Base-by-base conservation (phyloP, 1,139 yeast species). In the Debaryomyces subglobosus region DNA sequence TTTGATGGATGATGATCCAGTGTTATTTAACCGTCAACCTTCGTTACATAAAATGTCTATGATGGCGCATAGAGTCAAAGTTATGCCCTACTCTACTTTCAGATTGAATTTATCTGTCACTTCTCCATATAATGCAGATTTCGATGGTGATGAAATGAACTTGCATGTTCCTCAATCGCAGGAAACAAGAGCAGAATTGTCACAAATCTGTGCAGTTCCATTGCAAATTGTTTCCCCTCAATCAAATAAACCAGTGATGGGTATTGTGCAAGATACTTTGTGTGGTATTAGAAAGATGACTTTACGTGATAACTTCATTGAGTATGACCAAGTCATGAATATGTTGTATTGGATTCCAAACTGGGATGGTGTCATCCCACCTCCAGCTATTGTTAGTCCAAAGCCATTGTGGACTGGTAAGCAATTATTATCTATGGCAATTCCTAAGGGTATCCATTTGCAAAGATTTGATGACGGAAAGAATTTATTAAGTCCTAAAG, bases 121-220 rank as follows among this genome's bases (percentile, higher is more conserved):
- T 0, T 90, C 98, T 13, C 99, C 99, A 23, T 95, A 95, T 72
- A 95, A 95, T 73, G 99, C 99, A 44, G 99, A 95, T 87, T 95
- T 95, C 79, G 99, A 95, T 76, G 99, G 99, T 78, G 99, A 95
- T 71, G 99, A 95, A 74, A 95, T 95, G 99, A 95, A 95, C 72
- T 86, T 95, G 74, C 99, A 95, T 66, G 99, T 95, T 57, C 99
- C 99, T 5, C 99, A 95, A 69, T 89, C 97, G 6, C 97, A 92
- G 56, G 99, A 95, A 71, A 94, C 99, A 0, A 82, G 98, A 65
- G 97, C 99, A 2, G 99, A 95, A 70, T 77, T 94, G 56, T 86
- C 92, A 35, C 96, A 94, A 66, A 82, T 94, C 61, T 91, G 97
- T 74, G 96, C 97, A 23, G 99, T 94, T 38, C 99, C 99, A 6